These are phyloP conservation scores for Hortaea sp. DNA, from an alignment of 2,329 filamentous ascomycete species.

Conservation along the genomic window DNA sequence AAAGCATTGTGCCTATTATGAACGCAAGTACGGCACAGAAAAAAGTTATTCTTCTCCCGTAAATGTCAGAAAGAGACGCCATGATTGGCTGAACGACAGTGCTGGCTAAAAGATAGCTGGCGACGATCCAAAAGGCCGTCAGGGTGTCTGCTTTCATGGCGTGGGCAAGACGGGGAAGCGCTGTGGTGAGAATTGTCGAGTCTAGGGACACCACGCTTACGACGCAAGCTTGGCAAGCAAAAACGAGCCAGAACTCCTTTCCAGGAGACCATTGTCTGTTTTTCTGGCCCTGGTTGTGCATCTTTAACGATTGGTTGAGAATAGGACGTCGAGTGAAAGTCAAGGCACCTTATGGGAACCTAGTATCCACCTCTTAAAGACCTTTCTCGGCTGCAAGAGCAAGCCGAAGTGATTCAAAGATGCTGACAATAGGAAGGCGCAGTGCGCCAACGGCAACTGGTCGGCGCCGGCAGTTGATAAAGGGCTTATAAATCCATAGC, in stretches of 20 bases:
- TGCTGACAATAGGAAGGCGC: too few species aligned
- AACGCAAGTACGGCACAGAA: constrained; percentile 36
- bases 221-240: constrained; percentile 33
- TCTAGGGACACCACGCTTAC: constrained; percentile 42
- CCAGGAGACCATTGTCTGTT: constrained; percentile 27
- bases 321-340: too few species aligned
- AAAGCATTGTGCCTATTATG: constrained; percentile 37
- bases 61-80: constrained; percentile 35
- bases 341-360: too few species aligned
- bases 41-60: constrained; percentile 38
- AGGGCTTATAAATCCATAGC: too few species aligned
- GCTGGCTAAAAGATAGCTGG: constrained; percentile 37
- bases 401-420: too few species aligned
- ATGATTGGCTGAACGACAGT: constrained; percentile 36
- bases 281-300: too few species aligned
- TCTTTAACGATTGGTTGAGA: too few species aligned
- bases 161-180: constrained; percentile 29
- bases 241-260: constrained; percentile 31
- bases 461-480: too few species aligned
- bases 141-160: constrained; percentile 10
- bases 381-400: too few species aligned
- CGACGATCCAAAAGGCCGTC: constrained; percentile 41
- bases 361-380: too few species aligned
- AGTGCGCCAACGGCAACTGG: too few species aligned
- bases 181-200: constrained; percentile 37